Percentiles rank a stretch among this genome's conserved stretches.
Conservation (phyloP, 129 eudicot species). For the Oenanthe sinensis region DNA sequence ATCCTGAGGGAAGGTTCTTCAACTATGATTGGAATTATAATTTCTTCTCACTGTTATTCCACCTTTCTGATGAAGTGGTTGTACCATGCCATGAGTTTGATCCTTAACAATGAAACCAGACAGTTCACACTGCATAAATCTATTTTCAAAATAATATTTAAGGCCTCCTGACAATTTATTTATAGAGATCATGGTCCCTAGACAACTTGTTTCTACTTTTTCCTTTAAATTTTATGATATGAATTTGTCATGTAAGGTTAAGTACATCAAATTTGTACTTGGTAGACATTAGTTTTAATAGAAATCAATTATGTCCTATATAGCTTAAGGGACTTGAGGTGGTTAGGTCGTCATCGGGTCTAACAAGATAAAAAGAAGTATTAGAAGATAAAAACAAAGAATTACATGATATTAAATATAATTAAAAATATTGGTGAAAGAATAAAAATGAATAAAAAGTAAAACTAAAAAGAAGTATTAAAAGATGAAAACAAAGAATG, state of each 20-base stretch:
- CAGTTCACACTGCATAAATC: not conserved
- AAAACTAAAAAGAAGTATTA: too few relatives aligned
- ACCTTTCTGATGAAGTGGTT: too few relatives aligned
- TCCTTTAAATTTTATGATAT: not conserved
- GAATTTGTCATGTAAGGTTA: not conserved
- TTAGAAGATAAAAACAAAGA: too few relatives aligned
- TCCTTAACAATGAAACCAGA: not conserved
- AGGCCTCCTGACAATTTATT: not conserved
- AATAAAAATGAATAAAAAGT: too few relatives aligned
- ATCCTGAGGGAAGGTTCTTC: not conserved
- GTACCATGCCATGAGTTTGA: not conserved
- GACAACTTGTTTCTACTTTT: not conserved
- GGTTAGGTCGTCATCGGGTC: too few relatives aligned
- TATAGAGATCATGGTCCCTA: not conserved
- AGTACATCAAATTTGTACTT: not conserved
- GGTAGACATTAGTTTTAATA: not conserved
- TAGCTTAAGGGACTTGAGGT: too few relatives aligned
- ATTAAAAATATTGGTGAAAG: too few relatives aligned
- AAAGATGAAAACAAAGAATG: too few relatives aligned
- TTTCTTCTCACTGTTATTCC: too few relatives aligned
- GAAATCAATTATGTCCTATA: not conserved
- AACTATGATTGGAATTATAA: not conserved
- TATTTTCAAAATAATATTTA: not conserved
- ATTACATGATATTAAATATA: too few relatives aligned
- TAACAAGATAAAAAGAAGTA: too few relatives aligned